These are phyloP conservation scores for Linum trigynum DNA, from an alignment of 345 rosid species.

Conservation along the genomic window DNA sequence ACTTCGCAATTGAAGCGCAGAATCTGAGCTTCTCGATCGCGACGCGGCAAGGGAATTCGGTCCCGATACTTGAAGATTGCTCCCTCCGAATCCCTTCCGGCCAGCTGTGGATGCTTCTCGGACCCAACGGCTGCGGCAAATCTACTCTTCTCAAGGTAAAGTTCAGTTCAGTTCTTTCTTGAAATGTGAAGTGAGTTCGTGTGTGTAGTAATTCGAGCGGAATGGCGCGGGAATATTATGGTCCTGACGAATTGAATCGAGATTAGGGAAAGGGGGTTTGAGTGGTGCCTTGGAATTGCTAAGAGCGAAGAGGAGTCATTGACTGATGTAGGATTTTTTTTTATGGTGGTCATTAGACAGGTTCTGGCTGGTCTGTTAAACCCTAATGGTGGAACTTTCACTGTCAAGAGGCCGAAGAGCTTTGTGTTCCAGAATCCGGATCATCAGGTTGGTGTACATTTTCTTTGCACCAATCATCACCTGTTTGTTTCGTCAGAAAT, in stretches of 20 bases:
- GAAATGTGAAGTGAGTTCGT: background rate
- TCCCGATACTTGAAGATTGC: slow-evolving; percentile 70
- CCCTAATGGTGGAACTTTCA: slow-evolving; percentile 52
- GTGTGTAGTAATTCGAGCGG: too few species aligned
- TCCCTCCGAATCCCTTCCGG: slow-evolving; percentile 65
- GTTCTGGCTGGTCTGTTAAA: slow-evolving; percentile 77
- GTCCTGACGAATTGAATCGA: background rate
- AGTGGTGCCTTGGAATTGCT: background rate
- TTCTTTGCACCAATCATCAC: background rate
- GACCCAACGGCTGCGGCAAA: slow-evolving; percentile 97
- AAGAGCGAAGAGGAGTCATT: too few species aligned
- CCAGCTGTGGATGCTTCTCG: slow-evolving; percentile 87
- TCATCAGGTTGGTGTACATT: slow-evolving; percentile 55
- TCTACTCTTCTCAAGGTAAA: slow-evolving; percentile 88
- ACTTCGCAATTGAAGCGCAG: slow-evolving; percentile 44
- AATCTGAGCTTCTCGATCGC: slow-evolving; percentile 52
- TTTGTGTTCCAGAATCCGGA: slow-evolving; percentile 89
- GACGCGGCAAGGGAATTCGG: slow-evolving; percentile 39
- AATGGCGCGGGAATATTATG: too few species aligned
- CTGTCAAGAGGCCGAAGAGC: slow-evolving; percentile 60
- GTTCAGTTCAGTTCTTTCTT: background rate
- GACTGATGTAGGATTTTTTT: too few species aligned
- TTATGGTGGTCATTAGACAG: slow-evolving; percentile 24
- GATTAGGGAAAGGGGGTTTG: background rate
- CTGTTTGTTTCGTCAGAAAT: too few species aligned